These are phyloP conservation scores for Coniochaeta sp. DNA, from an alignment of 2,329 filamentous ascomycete genomes.

Conservation along the genomic window DNA sequence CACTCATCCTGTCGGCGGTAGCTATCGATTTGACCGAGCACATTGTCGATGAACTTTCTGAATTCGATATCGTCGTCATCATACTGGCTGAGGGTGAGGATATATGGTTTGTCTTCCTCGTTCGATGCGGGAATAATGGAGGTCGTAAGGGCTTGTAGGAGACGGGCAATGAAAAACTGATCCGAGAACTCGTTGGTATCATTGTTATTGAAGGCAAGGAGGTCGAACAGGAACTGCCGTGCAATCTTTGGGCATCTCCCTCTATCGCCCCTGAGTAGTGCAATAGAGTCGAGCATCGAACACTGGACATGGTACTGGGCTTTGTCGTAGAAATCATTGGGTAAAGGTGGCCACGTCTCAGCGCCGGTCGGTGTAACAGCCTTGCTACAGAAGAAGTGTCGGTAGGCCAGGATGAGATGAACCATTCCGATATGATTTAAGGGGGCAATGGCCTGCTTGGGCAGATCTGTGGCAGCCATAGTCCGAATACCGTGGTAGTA, in stretches of 20 bases:
- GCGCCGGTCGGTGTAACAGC: conserved; percentile 21
- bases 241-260: conserved; percentile 73
- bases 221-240: conserved; percentile 78
- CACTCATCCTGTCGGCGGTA: conserved; percentile 63
- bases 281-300: conserved; percentile 74
- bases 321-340: conserved; percentile 88
- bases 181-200: conserved; percentile 84
- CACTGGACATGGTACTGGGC: conserved; percentile 78
- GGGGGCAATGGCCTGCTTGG: conserved; percentile 63
- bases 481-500: conserved; percentile 92
- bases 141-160: conserved; percentile 58
- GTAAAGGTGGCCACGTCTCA: conserved; percentile 68
- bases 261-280: conserved; percentile 62
- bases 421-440: conserved; percentile 70
- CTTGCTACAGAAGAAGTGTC: conserved; percentile 76
- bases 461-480: conserved; percentile 72
- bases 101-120: conserved; percentile 19
- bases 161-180: conserved; percentile 74
- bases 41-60: conserved; percentile 41
- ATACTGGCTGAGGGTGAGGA: conserved; percentile 28
- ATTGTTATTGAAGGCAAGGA: conserved; percentile 92
- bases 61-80: conserved; percentile 34
- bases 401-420: conserved; percentile 80
- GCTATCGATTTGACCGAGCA: conserved; percentile 57
- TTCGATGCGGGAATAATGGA: conserved; percentile 45